Conservation (phyloP, 805 yeast species). For the Monosporozyma unispora region DNA sequence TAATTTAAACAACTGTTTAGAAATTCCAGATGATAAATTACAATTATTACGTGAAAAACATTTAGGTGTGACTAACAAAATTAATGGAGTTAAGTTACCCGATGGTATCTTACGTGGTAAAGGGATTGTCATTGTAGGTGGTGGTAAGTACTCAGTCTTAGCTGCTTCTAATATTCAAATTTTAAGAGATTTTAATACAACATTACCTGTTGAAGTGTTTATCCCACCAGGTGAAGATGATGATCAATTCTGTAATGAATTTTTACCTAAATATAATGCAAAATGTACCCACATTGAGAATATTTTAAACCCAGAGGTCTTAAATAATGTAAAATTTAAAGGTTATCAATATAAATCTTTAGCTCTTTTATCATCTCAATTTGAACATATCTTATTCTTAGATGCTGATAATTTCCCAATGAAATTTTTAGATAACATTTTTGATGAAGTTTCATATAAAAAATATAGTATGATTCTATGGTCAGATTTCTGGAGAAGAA, state of each 20-base stretch:
- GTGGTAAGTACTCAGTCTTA: constrained; percentile 68
- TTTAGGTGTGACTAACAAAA: neutral
- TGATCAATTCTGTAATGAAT: constrained; percentile 48
- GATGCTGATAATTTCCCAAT: constrained; percentile 76
- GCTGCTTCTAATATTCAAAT: constrained; percentile 55
- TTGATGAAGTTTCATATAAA: constrained; percentile 47
- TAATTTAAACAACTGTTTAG: constrained; percentile 19
- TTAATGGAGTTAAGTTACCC: constrained; percentile 6
- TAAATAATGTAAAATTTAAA: constrained; percentile 37
- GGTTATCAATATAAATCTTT: constrained; percentile 42
- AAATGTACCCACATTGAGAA: constrained; percentile 60
- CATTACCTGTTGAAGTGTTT: constrained; percentile 68
- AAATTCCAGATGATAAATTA: constrained; percentile 13
- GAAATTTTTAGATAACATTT: constrained; percentile 51
- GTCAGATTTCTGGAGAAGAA: constrained; percentile 88
- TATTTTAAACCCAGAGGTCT: constrained; percentile 40
- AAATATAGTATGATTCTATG: constrained; percentile 49
- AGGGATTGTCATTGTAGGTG: constrained; percentile 58
- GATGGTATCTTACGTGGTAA: constrained; percentile 27
- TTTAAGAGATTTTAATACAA: constrained; percentile 46
- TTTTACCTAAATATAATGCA: constrained; percentile 46
- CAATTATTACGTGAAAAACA: constrained; percentile 6
- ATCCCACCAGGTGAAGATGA: constrained; percentile 61
- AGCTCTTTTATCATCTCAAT: constrained; percentile 63
- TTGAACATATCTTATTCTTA: constrained; percentile 59